Evolutionary conservation across 345 rosid genomes (phyloP).

Genomic region (Camelina hispida): DNA sequence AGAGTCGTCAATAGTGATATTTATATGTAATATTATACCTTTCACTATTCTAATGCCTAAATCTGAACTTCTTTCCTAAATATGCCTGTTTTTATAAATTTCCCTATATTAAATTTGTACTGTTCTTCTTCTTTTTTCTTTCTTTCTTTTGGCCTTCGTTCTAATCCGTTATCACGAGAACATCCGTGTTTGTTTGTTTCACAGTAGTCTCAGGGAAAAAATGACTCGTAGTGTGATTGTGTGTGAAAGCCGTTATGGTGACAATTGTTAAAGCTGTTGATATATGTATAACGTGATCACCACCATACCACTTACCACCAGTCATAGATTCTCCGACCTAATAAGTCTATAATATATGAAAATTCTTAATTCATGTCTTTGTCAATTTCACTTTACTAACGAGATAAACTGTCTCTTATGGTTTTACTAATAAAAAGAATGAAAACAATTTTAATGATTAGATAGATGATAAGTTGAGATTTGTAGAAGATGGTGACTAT

Average conservation of each 20-base stretch:
- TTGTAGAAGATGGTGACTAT: slow-evolving; percentile 11
- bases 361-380: neutral
- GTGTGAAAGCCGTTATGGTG: slow-evolving; percentile 28
- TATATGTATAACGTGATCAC: neutral
- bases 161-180: slow-evolving; percentile 39
- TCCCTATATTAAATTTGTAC: neutral
- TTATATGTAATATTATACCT: too few species aligned
- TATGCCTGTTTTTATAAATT: too few species aligned
- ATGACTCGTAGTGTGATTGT: neutral
- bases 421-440: too few species aligned
- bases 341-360: neutral
- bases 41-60: too few species aligned
- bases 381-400: neutral
- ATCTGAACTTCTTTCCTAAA: too few species aligned
- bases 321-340: neutral
- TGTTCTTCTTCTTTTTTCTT: neutral
- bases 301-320: neutral
- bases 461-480: too few species aligned
- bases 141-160: neutral
- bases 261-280: slow-evolving; percentile 19
- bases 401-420: neutral
- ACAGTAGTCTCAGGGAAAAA: slow-evolving; percentile 7
- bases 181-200: slow-evolving; percentile 43
- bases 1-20: too few species aligned
- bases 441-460: too few species aligned